These are phyloP conservation scores for Avena atlantica DNA, from an alignment of 176 grass and related monocot species.

Conservation along the genomic window DNA sequence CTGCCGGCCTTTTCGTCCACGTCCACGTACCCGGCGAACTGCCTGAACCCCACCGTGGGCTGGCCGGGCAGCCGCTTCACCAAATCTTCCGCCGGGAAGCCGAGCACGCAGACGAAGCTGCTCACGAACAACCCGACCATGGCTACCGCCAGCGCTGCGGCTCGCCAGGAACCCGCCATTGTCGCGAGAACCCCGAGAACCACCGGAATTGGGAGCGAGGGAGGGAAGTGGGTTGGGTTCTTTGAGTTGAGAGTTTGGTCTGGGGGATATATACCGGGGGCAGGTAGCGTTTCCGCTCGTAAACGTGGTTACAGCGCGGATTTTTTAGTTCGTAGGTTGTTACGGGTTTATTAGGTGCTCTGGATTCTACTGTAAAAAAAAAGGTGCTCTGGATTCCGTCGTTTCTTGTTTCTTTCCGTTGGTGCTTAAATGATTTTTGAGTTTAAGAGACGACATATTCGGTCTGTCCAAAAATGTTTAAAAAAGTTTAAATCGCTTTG, in stretches of 20 bases:
- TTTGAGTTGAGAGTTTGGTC: neutral
- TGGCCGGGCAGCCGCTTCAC: conserved; percentile 78
- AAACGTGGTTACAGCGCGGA: conserved; percentile 25
- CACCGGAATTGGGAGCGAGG: neutral
- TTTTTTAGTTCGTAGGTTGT: conserved; percentile 47
- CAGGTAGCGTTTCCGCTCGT: neutral
- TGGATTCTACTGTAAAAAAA: too few species aligned
- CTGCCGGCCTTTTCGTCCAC: conserved; percentile 71
- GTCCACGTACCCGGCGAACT: conserved; percentile 88
- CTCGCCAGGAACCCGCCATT: conserved; percentile 51
- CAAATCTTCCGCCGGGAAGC: conserved; percentile 72
- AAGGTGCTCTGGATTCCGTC: neutral
- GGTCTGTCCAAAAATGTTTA: too few species aligned
- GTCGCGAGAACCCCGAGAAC: neutral
- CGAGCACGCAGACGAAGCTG: conserved; percentile 29
- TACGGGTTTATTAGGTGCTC: neutral
- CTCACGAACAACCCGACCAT: neutral
- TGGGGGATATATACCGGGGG: conserved; percentile 30
- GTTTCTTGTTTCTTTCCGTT: neutral
- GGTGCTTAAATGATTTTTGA: too few species aligned
- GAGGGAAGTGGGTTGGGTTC: neutral
- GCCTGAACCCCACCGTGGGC: conserved; percentile 72
- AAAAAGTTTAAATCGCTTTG: too few species aligned
- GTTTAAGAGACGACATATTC: too few species aligned
- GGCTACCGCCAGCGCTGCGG: conserved; percentile 33